Evolutionary conservation across 2,329 filamentous ascomycete genomes (phyloP).

Genomic region (Fragosphaeria purpurea): DNA sequence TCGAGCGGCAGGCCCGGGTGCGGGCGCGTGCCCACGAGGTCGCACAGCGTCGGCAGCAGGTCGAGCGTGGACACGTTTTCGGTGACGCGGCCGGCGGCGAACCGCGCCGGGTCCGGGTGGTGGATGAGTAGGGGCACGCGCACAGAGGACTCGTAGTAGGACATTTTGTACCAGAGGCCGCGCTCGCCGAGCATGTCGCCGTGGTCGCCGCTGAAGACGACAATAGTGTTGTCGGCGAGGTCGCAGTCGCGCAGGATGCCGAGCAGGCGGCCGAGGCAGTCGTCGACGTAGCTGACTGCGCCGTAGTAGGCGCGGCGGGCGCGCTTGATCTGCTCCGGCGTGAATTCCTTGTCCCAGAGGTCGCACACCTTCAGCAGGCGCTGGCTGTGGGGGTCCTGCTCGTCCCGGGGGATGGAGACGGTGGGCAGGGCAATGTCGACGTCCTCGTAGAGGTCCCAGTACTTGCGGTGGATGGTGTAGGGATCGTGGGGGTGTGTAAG

Average conservation of each 20-base stretch:
- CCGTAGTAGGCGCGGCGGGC: constrained; percentile 87
- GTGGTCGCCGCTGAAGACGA: constrained; percentile 89
- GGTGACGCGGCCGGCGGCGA: constrained; percentile 63
- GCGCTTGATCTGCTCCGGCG: constrained; percentile 74
- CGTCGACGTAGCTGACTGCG: constrained; percentile 86
- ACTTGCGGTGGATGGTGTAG: constrained; percentile 87
- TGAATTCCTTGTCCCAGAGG: constrained; percentile 73
- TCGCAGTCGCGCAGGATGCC: constrained; percentile 68
- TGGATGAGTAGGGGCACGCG: constrained; percentile 81
- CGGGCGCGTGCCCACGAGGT: constrained; percentile 64
- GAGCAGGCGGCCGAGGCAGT: constrained; percentile 78
- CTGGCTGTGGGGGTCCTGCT: constrained; percentile 80
- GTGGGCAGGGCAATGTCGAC: constrained; percentile 80
- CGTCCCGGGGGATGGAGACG: constrained; percentile 65
- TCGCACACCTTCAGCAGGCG: constrained; percentile 80
- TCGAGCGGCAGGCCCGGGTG: constrained; percentile 71
- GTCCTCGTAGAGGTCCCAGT: constrained; percentile 84
- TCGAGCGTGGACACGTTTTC: constrained; percentile 88
- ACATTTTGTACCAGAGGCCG: constrained; percentile 89
- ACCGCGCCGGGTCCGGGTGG: constrained; percentile 54
- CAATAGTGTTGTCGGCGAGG: constrained; percentile 74
- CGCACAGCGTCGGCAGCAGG: constrained; percentile 78
- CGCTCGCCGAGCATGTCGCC: constrained; percentile 94
- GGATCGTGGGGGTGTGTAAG: constrained; percentile 92
- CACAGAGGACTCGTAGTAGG: constrained; percentile 84